Base-by-base conservation (phyloP, 768 basidiomycete species). In the Suillus ampliporus region DNA sequence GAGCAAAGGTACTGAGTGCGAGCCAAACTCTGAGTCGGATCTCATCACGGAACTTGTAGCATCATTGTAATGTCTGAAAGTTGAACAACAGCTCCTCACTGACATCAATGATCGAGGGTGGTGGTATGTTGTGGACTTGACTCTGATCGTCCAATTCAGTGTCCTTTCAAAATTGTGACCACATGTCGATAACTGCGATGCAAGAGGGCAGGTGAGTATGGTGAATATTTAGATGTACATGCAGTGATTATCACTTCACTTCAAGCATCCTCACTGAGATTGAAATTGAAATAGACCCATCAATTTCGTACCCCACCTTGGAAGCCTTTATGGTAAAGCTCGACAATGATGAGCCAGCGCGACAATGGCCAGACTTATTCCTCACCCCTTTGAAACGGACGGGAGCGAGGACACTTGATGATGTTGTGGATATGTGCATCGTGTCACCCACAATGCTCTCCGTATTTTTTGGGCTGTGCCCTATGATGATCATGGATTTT, bases 401-500 rank as follows among this genome's bases (percentile, higher is more conserved):
- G 57, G 62, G 62, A 56, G 58, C 28, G 48, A 35, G n/a, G 35
- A 26, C n/a, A 11, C 46, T 63, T 0, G 62, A 63, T 19, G 57
- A 63, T 23, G 34, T 35, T 35, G 34, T 35, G 2, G 34, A 35
- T 35, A 40, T 59, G 57, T 35, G 44, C 28, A 51, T 63, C 13
- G 47, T 63, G 10, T 58, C 62, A 14, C 48, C 57, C 5, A 41
- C 34, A 48, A 63, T 26, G 14, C 48, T 58, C 38, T 51, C 34
- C 21, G 38, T 63, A 38, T 50, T 63, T 7, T 38, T 41, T 34
- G 3, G 19, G 4, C 62, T 63, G 13, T 23, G 37, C 13, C 62
- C 62, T 19, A 13, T 63, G 2, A 50, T 63, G 38, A 58, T 63
- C n/a, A 63, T 63, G 62, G 57, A 63, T 19, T 59, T 63, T 19